These are phyloP conservation scores for Trypanosoma vivax DNA, from an alignment of 208 protist genomes.

Conservation along the genomic window DNA sequence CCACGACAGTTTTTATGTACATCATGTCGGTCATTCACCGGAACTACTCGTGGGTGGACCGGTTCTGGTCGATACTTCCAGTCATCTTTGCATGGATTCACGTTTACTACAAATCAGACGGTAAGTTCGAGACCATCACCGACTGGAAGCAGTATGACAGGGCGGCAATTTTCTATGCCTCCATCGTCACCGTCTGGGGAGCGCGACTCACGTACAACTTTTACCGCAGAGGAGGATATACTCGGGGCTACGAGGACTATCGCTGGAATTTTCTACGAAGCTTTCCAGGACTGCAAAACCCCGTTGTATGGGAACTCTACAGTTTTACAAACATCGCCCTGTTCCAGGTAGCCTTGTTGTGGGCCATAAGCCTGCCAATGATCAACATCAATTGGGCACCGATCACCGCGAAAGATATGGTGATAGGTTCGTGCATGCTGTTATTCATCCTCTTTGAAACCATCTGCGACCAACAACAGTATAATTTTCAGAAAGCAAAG, in stretches of 20 bases:
- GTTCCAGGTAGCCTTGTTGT: conserved; percentile 65
- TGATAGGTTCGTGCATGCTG: conserved; percentile 25
- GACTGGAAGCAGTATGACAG: neutral
- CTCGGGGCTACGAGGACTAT: conserved; percentile 63
- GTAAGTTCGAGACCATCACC: conserved; percentile 9
- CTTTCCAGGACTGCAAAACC: conserved; percentile 18
- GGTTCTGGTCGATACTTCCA: conserved; percentile 67
- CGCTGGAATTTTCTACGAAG: conserved; percentile 61
- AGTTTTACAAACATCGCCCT: conserved; percentile 59
- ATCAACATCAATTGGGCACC: conserved; percentile 27
- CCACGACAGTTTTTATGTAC: conserved; percentile 40
- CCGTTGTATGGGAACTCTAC: conserved; percentile 52
- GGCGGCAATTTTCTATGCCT: conserved; percentile 28
- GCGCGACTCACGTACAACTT: conserved; percentile 71
- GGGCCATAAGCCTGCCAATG: conserved; percentile 64
- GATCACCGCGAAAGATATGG: conserved; percentile 20
- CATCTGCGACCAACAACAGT: conserved; percentile 68
- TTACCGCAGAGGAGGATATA: conserved; percentile 63
- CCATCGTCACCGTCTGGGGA: conserved; percentile 61
- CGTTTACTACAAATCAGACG: conserved; percentile 25
- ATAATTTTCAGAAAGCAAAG: conserved; percentile 58
- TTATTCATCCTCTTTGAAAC: conserved; percentile 45
- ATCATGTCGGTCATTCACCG: conserved; percentile 32
- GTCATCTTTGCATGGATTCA: conserved; percentile 70
- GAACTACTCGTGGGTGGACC: conserved; percentile 82